phyloP scores from a whole-genome alignment of 768 basidiomycete species.

The Harrya chromipes region DNA sequence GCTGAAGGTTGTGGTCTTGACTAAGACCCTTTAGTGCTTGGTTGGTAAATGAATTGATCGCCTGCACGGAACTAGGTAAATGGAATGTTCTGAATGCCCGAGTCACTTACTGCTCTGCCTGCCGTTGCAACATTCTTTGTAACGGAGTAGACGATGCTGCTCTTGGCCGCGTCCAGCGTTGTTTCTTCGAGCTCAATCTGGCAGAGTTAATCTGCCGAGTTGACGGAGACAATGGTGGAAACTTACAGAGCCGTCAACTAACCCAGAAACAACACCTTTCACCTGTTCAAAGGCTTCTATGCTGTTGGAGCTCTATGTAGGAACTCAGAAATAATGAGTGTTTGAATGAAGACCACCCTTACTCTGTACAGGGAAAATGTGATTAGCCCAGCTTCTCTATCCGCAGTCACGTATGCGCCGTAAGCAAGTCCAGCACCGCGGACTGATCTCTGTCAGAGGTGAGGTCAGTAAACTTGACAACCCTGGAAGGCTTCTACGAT shows the following conservation, averaged over 20 bases:
- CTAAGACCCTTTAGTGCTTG: slow-evolving; percentile 86
- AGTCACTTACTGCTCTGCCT: slow-evolving; percentile 70
- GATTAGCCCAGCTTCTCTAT: slow-evolving; percentile 75
- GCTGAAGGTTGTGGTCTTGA: slow-evolving; percentile 66
- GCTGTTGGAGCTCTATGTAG: slow-evolving; percentile 70
- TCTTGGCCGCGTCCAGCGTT: slow-evolving; percentile 87
- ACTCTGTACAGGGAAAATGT: slow-evolving; percentile 79
- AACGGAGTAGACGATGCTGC: slow-evolving; percentile 82
- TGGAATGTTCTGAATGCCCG: background rate
- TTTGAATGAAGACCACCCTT: slow-evolving; percentile 24
- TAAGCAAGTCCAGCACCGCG: slow-evolving; percentile 95
- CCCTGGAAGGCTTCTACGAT: slow-evolving; percentile 10
- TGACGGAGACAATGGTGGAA: background rate
- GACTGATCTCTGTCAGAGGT: slow-evolving; percentile 67
- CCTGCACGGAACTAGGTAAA: slow-evolving; percentile 42
- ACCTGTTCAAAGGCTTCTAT: slow-evolving; percentile 81
- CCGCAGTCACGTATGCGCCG: slow-evolving; percentile 73
- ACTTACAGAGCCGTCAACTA: slow-evolving; percentile 80
- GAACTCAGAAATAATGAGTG: slow-evolving; percentile 1
- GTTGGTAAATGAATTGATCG: slow-evolving; percentile 79
- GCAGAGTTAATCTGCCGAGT: slow-evolving; percentile 1
- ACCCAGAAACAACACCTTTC: slow-evolving; percentile 67
- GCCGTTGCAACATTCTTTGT: slow-evolving; percentile 81
- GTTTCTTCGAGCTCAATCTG: slow-evolving; percentile 81
- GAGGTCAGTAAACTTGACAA: slow-evolving; percentile 6